Percentiles rank a stretch among this genome's conserved stretches.
phyloP scores from a whole-genome alignment of 176 grass and related monocot species.

The Guadua angustifolia region DNA sequence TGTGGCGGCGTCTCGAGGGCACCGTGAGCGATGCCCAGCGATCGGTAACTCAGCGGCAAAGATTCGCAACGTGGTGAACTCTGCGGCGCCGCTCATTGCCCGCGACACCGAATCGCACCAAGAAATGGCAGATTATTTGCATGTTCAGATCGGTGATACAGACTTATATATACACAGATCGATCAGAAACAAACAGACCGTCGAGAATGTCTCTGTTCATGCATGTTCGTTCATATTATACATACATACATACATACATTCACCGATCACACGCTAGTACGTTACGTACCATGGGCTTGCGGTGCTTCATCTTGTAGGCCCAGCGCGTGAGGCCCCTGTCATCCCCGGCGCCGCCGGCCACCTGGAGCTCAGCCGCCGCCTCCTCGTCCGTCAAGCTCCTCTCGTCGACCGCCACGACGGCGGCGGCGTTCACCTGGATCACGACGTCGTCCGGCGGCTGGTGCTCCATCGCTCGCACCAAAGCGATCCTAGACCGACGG shows the following conservation, averaged over 20 bases:
- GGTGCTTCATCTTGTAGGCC: constrained; percentile 55
- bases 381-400: constrained; percentile 15
- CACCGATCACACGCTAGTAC: not conserved
- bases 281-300: constrained; percentile 48
- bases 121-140: not conserved
- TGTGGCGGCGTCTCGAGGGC: constrained; percentile 78
- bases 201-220: no score
- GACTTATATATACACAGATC: no score
- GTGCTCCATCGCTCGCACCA: constrained; percentile 38
- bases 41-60: constrained; percentile 61
- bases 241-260: no score
- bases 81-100: constrained; percentile 2
- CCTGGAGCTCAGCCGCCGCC: not conserved
- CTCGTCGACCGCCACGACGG: constrained; percentile 45
- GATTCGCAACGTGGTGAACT: constrained; percentile 52
- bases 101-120: not conserved
- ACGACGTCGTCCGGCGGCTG: constrained; percentile 41
- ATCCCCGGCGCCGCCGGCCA: not conserved
- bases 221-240: no score
- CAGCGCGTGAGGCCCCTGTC: not conserved
- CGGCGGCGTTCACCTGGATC: constrained; percentile 49
- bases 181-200: not conserved
- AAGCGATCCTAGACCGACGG: not conserved
- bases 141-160: not conserved
- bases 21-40: constrained; percentile 75